Evolutionary conservation across 2,329 filamentous ascomycete species (phyloP).

Genomic region (Pyrenophora tritici-repentis): DNA sequence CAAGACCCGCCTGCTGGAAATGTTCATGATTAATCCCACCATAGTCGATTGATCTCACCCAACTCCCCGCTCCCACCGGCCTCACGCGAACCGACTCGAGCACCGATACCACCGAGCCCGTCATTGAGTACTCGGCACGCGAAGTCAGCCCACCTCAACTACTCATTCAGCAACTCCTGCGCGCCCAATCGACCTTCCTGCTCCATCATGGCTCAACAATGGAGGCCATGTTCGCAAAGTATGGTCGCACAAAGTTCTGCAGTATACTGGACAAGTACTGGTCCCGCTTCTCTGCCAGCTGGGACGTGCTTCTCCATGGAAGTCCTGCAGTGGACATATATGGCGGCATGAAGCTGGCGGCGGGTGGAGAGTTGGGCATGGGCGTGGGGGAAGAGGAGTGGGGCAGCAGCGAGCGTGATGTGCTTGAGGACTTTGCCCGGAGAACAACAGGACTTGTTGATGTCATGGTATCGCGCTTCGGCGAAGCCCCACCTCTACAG

Average conservation of each 20-base stretch:
- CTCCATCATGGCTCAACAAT: constrained; percentile 84
- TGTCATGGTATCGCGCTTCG: constrained; percentile 85
- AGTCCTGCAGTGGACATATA: constrained; percentile 83
- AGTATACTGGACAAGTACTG: constrained; percentile 78
- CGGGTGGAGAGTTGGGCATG: constrained; percentile 87
- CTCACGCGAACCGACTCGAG: constrained; percentile 32
- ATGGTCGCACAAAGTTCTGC: constrained; percentile 71
- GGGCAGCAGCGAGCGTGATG: constrained; percentile 90
- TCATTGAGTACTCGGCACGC: constrained; percentile 81
- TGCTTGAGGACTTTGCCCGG: constrained; percentile 83
- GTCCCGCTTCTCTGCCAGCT: constrained; percentile 68
- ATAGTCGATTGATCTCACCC: constrained; percentile 81
- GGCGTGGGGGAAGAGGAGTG: constrained; percentile 95
- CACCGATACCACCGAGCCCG: constrained; percentile 38
- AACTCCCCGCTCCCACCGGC: constrained; percentile 60
- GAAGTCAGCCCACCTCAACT: constrained; percentile 85
- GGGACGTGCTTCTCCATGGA: constrained; percentile 89
- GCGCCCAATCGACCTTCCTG: constrained; percentile 82
- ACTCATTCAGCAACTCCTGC: constrained; percentile 77
- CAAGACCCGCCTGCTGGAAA: neutral
- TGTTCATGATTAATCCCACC: constrained; percentile 4
- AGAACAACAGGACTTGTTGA: constrained; percentile 85
- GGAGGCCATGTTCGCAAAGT: constrained; percentile 68
- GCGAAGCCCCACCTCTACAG: constrained; percentile 55
- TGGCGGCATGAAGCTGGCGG: constrained; percentile 83